Base-by-base conservation (phyloP, 2,329 filamentous ascomycete species). In the Nannizzia gypsea region DNA sequence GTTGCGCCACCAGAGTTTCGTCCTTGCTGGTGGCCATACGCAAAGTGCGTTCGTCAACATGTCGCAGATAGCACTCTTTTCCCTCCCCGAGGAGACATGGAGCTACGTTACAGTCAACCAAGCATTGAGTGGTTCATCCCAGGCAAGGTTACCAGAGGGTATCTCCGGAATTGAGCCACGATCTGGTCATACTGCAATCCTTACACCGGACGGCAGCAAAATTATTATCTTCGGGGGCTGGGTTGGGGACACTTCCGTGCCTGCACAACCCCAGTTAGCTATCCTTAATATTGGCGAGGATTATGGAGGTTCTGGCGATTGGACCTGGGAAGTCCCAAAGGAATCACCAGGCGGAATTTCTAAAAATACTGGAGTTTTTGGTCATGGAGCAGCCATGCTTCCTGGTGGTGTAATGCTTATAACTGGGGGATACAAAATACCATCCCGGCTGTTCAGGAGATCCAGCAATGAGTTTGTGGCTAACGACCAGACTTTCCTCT, bases 41-140 rank as follows among this genome's bases (percentile, higher is more conserved):
- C 79, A 83, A 65, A 73, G 78, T 15, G 91, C 90, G 0, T 96
- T 96, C 69, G 86, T 96, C 74, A 95, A 96, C 71, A 96, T 95
- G 87, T 95, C 89, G 60, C 89, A 90, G 48, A 83, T 92, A 1
- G 92, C 90, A 0, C 77, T 96, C 1, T 96, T 91, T 79, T 91
- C 85, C 59, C 77, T 96, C 5, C 92, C 92, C 0, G 87, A 95
- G 67, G 85, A 90, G 68, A 86, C 82, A 58, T 97, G 92, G 92
- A 86, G 83, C 28, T 96, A 92, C 70, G 77, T 95, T 26, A 78
- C 80, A 1, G 83, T 91, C n/a, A 75, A 80, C 13, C 72, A 76
- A 3, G 75, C 78, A 1, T 61, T 67, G 15, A 28, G 60, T 28
- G 64, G 64, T 26, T 65, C 73, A 1, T 81, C 76, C 58, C 81